Percentiles rank a stretch among this genome's conserved stretches.
Conservation (phyloP, 139 green algal genomes). For the Dunaliella sp. region DNA sequence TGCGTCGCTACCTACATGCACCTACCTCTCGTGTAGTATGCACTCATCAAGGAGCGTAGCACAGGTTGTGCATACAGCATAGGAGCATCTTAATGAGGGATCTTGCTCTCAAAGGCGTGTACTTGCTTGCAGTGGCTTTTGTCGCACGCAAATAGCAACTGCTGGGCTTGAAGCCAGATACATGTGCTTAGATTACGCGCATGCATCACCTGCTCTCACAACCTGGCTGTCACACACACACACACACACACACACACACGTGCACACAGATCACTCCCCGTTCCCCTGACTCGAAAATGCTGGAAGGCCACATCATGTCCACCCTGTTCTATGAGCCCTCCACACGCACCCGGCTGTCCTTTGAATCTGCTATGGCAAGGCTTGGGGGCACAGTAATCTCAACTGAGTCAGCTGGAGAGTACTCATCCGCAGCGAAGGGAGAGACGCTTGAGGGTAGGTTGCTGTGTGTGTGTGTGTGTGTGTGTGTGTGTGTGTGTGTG, state of each 20-base stretch:
- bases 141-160: no score
- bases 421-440: slow-evolving; percentile 96
- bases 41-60: no score
- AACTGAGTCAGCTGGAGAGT: slow-evolving; percentile 95
- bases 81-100: no score
- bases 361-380: slow-evolving; percentile 92
- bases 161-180: background rate
- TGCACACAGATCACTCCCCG: slow-evolving; percentile 43
- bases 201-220: background rate
- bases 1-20: no score
- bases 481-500: no score
- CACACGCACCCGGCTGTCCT: slow-evolving; percentile 94
- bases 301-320: slow-evolving; percentile 92
- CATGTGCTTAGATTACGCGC: background rate
- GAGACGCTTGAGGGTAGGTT: slow-evolving; percentile 94
- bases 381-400: slow-evolving; percentile 93
- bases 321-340: slow-evolving; percentile 99
- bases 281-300: slow-evolving; percentile 57
- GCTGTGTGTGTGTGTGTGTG: no score
- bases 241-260: background rate
- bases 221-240: background rate
- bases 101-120: no score
- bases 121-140: no score
- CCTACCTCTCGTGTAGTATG: no score
- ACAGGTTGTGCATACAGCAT: no score